These are phyloP conservation scores for Eleusine coracana DNA, from an alignment of 176 grass and related monocot species.

Conservation along the genomic window DNA sequence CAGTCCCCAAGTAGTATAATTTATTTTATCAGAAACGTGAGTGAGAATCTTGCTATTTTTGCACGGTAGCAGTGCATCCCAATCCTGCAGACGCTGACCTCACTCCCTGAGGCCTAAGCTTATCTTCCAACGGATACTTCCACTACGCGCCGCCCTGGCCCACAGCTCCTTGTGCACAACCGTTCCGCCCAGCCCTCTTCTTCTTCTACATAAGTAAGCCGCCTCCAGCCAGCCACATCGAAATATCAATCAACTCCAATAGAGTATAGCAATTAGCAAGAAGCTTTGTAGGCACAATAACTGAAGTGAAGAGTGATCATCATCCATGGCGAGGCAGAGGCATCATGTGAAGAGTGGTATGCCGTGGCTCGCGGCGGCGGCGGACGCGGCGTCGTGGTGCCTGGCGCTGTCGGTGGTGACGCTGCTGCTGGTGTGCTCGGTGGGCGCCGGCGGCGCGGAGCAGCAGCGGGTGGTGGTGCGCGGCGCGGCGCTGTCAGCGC, in stretches of 20 bases:
- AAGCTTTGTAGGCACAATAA: no score
- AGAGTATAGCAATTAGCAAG: no score
- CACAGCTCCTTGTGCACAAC: neutral
- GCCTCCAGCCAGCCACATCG: neutral
- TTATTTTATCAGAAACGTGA: no score
- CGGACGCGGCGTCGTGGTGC: conserved; percentile 73
- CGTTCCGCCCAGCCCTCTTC: no score
- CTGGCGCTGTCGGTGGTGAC: conserved; percentile 52
- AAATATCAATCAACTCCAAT: no score
- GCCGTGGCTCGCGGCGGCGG: conserved; percentile 33
- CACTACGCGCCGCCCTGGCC: neutral
- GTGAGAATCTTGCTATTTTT: conserved; percentile 11
- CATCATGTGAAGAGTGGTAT: neutral
- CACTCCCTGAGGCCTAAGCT: neutral
- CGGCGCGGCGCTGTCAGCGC: conserved; percentile 42
- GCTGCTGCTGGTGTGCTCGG: conserved; percentile 68
- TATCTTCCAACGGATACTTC: conserved; percentile 52
- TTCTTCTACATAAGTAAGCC: neutral
- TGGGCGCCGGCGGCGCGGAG: conserved; percentile 8
- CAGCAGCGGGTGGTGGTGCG: conserved; percentile 31
- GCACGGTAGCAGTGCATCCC: neutral
- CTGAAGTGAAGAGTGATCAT: neutral
- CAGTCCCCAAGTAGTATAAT: no score
- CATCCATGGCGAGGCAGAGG: conserved; percentile 36
- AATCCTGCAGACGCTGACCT: neutral